phyloP scores from a whole-genome alignment of 1,284 basidiomycete genomes.

The Moniliella sp. region DNA sequence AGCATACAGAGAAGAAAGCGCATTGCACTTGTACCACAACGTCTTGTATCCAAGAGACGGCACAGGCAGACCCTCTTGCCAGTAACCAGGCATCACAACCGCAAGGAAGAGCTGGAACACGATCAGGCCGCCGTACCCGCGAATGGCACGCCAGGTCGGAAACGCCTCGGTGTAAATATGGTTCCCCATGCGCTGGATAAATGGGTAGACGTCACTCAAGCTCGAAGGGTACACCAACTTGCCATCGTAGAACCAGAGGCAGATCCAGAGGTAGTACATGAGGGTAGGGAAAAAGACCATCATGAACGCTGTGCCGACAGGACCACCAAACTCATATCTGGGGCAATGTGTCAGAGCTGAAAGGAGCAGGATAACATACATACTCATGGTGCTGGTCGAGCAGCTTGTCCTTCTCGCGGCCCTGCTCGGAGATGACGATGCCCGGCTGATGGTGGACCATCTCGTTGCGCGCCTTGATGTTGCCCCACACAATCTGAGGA shows the following conservation, averaged over 20 bases:
- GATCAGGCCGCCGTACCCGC: conserved; percentile 59
- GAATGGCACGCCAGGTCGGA: conserved; percentile 56
- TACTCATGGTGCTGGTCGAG: conserved; percentile 26
- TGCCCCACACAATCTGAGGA: conserved; percentile 27
- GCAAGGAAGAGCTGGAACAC: conserved; percentile 74
- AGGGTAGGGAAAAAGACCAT: conserved; percentile 77
- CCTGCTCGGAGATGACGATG: conserved; percentile 28
- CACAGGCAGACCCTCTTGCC: conserved; percentile 50
- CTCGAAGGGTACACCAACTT: conserved; percentile 55
- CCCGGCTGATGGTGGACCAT: conserved; percentile 22
- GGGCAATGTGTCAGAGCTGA: no score
- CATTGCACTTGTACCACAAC: conserved; percentile 77
- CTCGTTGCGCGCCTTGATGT: conserved; percentile 18
- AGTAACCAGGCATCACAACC: conserved; percentile 68
- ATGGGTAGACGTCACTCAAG: conserved; percentile 53
- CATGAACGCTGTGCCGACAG: conserved; percentile 69
- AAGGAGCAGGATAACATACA: no score
- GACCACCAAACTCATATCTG: conserved; percentile 82
- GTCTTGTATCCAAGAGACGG: conserved; percentile 49
- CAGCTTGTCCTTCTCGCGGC: conserved; percentile 23
- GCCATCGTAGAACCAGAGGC: conserved; percentile 85
- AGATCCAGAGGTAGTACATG: conserved; percentile 98
- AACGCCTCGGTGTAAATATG: conserved; percentile 61
- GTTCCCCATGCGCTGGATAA: conserved; percentile 58
- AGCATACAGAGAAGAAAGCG: conserved; percentile 62